Base-by-base conservation (phyloP, 257 asterid genomes). In the Gentiana straminea region DNA sequence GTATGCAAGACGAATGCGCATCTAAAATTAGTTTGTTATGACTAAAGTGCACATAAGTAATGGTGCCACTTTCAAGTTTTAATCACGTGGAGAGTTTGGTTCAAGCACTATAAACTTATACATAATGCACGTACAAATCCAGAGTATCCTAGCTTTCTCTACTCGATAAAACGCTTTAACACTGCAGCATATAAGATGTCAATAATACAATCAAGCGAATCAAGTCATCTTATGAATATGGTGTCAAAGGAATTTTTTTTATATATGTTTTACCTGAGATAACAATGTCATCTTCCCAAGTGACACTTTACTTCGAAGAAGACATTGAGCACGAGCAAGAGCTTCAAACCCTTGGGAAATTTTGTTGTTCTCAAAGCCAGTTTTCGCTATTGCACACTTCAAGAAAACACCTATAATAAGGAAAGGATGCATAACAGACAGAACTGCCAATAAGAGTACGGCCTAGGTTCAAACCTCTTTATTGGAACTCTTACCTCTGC, bases 301-400 rank as follows among this genome's bases (percentile, higher is more conserved):
- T 66, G 99, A 85, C 66, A 59, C 70, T 74, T 83, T 84, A 79
- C 95, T 92, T 79, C 94, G 73, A 49, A 92, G 79, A 52, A 88
- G 86, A 77, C 91, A 77, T 51, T 86, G 99, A 70, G 99, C 99
- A 68, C 94, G 95, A 55, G 94, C 94, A 77, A 92, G 99, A 67
- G 99, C 99, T 80, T 92, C 97, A 80, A 92, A 92, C 61, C 97
- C 99, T 77, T 77, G 88, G 64, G 99, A 74, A 60, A 92, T 80
- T 60, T 85, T 80, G 82, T 85, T 81, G 89, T 81, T 92, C 86
- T 83, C 94, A 46, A 92, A 88, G 13, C 94, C 81, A 79, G 43
- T 71, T 79, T 84, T 92, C 36, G 97, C 97, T 68, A 80, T 85
- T 59, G 93, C 89, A 84, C 99, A 92, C 99, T 92, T 81, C 89